Base-by-base conservation (phyloP, 495 filamentous ascomycete genomes). In the Lasiosphaeria hispida region DNA sequence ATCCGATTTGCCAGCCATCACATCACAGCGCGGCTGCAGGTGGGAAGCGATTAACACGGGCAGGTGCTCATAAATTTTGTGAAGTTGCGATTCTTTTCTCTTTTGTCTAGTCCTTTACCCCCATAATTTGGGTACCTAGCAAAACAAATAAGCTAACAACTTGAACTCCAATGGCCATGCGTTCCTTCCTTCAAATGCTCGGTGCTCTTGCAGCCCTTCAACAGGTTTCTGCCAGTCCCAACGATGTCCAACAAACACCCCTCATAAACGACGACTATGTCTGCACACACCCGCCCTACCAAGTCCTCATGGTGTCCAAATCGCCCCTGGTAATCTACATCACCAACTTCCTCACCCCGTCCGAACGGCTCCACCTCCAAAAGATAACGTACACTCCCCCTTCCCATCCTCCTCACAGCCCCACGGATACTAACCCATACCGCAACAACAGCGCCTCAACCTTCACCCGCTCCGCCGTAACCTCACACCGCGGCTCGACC, bases 311-410 rank as follows among this genome's bases (percentile, higher is more conserved):
- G 53, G 74, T 84, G 52, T 82, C 80, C 19, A 75, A 78, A 58
- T 75, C 72, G 7, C 83, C 83, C 0, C 68, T 84, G 4, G 73
- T 85, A 4, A 77, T 85, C 53, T 84, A 84, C 66, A 75, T 84
- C 60, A 71, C 68, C 38, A 64, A 76, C 60, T 81, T 81, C 60
- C 49, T 81, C 39, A 79, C 76, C 3, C 34, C 66, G 10, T 53
- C 65, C 17, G 78, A 81, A 55, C 70, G 70, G 36, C 57, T 53
- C 1, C 74, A 81, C 42, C 63, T 81, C 0, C 69, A 70, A 42
- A 51, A 70, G 10, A 62, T 77, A 44, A 77, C 77, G 79, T 79
- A 59, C 52, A n/a, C n/a, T 69, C 59, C 14, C 17, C 30, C 50
- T 11, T 51, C 35, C 33, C 43, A 45, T 7, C 37, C 34, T 13